A percentile compares a stretch with the other conserved stretches of the same genome.
phyloP scores from a whole-genome alignment of 2,329 filamentous ascomycete genomes.

The Diaporthe caulivora region DNA sequence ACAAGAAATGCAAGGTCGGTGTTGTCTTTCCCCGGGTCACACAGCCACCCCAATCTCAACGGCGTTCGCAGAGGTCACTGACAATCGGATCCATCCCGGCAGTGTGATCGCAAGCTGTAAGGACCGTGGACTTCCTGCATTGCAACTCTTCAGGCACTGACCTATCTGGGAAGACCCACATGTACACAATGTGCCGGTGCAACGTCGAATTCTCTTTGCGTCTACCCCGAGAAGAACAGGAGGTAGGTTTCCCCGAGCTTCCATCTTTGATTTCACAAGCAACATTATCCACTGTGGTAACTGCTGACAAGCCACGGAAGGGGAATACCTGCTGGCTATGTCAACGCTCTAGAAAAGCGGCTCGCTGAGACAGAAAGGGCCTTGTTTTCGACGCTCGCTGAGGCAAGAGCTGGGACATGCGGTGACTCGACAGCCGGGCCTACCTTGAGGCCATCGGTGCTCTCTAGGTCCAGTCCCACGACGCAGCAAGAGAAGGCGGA shows the following conservation, averaged over 20 bases:
- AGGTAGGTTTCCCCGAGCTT: conserved; percentile 17
- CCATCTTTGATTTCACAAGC: background rate
- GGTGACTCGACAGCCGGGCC: conserved; percentile 47
- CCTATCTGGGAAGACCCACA: conserved; percentile 26
- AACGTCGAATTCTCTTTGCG: conserved; percentile 24
- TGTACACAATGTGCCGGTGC: conserved; percentile 34
- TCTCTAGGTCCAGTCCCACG: conserved; percentile 7
- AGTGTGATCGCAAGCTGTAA: conserved; percentile 40
- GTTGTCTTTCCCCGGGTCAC: conserved; percentile 27
- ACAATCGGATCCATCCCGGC: conserved; percentile 6
- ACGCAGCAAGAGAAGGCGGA: conserved; percentile 36
- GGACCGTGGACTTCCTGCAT: conserved; percentile 4
- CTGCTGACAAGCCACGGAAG: conserved; percentile 9
- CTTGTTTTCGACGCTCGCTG: conserved; percentile 40
- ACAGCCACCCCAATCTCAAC: background rate
- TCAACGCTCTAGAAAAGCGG: conserved; percentile 40
- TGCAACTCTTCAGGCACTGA: background rate
- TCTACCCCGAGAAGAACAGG: conserved; percentile 32
- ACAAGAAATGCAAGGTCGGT: conserved; percentile 40
- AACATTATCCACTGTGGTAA: background rate
- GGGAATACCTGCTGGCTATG: conserved; percentile 41
- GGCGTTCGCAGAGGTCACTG: conserved; percentile 13
- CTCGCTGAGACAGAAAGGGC: conserved; percentile 41
- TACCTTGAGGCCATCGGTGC: conserved; percentile 15
- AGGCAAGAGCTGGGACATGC: conserved; percentile 36